These are phyloP conservation scores for Tillandsia leiboldiana DNA, from an alignment of 176 grass and related monocot genomes.

Conservation along the genomic window DNA sequence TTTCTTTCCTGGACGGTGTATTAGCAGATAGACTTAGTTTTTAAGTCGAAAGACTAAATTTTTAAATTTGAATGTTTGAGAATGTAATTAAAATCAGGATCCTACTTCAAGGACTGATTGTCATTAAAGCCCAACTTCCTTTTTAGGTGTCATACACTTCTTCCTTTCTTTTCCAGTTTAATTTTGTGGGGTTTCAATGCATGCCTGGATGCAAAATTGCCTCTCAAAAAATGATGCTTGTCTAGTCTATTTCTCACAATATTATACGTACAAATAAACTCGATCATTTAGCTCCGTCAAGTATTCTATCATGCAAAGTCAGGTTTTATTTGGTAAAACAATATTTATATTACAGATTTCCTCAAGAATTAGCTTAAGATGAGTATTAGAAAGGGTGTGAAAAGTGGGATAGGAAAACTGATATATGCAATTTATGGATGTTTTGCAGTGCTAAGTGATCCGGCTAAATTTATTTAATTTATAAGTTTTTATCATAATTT, in stretches of 20 bases:
- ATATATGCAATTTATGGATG: background rate
- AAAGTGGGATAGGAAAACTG: background rate
- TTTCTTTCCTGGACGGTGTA: no score
- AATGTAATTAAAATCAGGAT: no score
- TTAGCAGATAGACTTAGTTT: no score
- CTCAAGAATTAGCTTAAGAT: background rate
- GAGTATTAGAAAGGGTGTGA: background rate
- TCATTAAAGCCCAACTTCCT: no score
- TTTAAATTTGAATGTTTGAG: no score
- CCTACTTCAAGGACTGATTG: no score
- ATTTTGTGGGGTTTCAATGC: background rate
- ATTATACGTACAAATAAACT: background rate
- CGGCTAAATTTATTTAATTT: constrained; percentile 9
- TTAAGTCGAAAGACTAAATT: no score
- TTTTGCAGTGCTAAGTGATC: constrained; percentile 64
- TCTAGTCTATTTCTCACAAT: background rate
- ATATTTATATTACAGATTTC: background rate
- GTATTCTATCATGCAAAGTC: background rate
- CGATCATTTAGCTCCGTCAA: no score
- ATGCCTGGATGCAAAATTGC: background rate
- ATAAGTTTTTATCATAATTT: no score
- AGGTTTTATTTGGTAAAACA: background rate
- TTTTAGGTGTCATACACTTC: background rate
- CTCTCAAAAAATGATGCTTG: background rate
- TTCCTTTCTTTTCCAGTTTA: background rate